These are phyloP conservation scores for Gaertneriomyces semiglobifer DNA, from an alignment of 192 early-diverging fungal species.

Conservation along the genomic window DNA sequence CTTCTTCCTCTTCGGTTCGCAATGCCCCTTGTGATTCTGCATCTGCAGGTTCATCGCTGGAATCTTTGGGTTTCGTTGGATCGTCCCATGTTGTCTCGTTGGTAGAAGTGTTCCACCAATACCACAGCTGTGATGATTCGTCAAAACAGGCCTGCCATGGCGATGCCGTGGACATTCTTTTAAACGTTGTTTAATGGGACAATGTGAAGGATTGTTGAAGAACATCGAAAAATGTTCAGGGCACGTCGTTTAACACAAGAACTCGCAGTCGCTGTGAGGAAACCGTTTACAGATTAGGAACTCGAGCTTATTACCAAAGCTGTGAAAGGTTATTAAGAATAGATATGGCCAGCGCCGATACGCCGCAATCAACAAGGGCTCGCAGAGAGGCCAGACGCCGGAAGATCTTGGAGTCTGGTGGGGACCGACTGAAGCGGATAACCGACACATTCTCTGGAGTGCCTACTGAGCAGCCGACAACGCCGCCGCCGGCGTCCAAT, in stretches of 20 bases:
- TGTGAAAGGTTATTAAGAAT: too few relatives aligned
- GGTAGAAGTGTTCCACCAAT: constrained; percentile 38
- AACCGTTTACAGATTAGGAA: too few relatives aligned
- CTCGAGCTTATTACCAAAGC: too few relatives aligned
- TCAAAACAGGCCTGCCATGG: constrained; percentile 28
- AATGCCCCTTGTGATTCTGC: constrained; percentile 9
- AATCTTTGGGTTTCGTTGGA: constrained; percentile 18
- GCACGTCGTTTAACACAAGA: too few relatives aligned
- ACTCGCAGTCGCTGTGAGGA: too few relatives aligned
- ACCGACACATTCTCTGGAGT: constrained; percentile 17
- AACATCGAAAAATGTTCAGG: too few relatives aligned
- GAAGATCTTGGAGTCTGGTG: constrained; percentile 20
- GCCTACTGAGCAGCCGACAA: constrained; percentile 1
- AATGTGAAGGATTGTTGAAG: too few relatives aligned
- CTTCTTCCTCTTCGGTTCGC: neutral
- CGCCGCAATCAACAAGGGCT: too few relatives aligned
- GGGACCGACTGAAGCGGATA: constrained; percentile 18
- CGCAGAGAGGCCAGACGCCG: constrained; percentile 23
- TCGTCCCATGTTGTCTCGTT: constrained; percentile 39
- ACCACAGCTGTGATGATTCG: constrained; percentile 27
- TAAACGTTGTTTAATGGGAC: neutral
- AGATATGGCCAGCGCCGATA: too few relatives aligned
- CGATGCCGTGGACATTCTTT: neutral
- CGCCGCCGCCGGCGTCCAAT: neutral
- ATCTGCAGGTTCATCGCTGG: constrained; percentile 1